phyloP scores from a whole-genome alignment of 805 yeast species.

The Saturnispora saitoi region DNA sequence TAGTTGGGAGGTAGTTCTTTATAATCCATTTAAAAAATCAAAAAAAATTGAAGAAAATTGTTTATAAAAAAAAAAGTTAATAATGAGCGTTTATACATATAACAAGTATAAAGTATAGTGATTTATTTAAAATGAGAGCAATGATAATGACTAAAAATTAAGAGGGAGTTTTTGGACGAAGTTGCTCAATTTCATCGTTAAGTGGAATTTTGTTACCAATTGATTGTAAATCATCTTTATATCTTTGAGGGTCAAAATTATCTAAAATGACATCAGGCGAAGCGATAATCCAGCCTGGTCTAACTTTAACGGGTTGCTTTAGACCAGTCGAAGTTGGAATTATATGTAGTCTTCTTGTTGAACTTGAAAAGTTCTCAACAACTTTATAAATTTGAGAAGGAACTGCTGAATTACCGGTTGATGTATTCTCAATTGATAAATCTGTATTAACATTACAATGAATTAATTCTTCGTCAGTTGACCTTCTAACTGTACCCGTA shows the following conservation, averaged over 20 bases:
- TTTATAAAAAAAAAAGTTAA: no score
- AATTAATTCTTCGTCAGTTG: slow-evolving; percentile 74
- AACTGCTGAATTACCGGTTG: slow-evolving; percentile 38
- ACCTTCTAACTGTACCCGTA: slow-evolving; percentile 85
- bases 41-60: background rate
- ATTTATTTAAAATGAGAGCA: background rate
- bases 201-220: slow-evolving; percentile 56
- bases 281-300: slow-evolving; percentile 89
- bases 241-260: slow-evolving; percentile 49
- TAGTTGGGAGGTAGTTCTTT: background rate
- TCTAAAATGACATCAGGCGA: slow-evolving; percentile 75
- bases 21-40: background rate
- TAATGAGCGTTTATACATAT: no score
- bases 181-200: slow-evolving; percentile 61
- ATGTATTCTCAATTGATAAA: slow-evolving; percentile 54
- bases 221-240: slow-evolving; percentile 34
- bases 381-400: slow-evolving; percentile 74
- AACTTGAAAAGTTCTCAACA: slow-evolving; percentile 82
- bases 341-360: slow-evolving; percentile 76
- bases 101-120: no score
- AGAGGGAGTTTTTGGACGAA: slow-evolving; percentile 77
- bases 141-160: background rate
- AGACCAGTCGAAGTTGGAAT: slow-evolving; percentile 66
- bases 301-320: slow-evolving; percentile 50
- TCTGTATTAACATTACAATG: slow-evolving; percentile 93